These are phyloP conservation scores for Trichoderma polysporum DNA, from an alignment of 2,329 filamentous ascomycete genomes.

Conservation along the genomic window DNA sequence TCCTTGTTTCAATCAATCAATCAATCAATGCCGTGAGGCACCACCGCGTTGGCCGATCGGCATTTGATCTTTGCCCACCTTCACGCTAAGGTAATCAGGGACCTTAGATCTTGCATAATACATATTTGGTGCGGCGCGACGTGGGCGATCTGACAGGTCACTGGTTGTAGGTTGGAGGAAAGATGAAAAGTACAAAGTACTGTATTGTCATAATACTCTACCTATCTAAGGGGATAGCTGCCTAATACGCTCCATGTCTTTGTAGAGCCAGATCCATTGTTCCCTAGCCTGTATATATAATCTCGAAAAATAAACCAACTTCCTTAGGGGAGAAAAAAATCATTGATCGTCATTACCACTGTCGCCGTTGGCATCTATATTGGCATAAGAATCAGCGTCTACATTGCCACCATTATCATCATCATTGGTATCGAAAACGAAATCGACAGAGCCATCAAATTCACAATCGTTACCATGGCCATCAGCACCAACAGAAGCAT, in stretches of 20 bases:
- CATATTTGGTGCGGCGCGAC: neutral
- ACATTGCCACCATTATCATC: neutral
- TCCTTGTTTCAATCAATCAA: neutral
- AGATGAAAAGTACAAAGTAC: too few species aligned
- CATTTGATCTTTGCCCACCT: neutral
- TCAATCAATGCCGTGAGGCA: slow-evolving; percentile 8
- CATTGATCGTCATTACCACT: neutral
- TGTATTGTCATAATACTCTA: neutral
- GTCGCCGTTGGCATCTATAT: neutral
- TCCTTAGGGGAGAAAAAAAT: neutral
- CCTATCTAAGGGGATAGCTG: neutral
- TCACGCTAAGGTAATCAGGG: slow-evolving; percentile 4
- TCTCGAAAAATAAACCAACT: neutral
- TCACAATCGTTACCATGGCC: neutral
- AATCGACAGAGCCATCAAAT: neutral
- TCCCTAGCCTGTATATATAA: neutral
- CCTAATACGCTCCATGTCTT: neutral
- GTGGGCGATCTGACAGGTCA: neutral
- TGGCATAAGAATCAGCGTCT: neutral
- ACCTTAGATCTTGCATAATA: slow-evolving; percentile 5
- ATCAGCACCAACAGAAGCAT: neutral
- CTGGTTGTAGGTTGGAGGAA: neutral
- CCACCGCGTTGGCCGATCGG: slow-evolving; percentile 6
- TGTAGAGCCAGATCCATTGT: neutral
- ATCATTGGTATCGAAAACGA: neutral